Conservation (phyloP, 2,329 filamentous ascomycete genomes). For the Biscogniauxia marginata region DNA sequence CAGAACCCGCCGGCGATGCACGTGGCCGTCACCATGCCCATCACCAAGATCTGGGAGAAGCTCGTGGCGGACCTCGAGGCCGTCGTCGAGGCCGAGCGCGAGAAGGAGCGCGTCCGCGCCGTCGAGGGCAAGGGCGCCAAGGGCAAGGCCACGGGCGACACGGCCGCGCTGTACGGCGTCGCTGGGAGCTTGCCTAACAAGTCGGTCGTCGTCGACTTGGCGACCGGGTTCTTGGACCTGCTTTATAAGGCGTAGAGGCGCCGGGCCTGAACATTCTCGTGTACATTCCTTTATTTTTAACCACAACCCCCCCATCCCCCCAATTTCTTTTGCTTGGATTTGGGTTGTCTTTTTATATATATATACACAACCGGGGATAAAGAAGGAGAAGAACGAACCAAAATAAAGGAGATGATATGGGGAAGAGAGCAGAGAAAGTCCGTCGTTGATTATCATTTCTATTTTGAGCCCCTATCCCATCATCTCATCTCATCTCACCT, state of each 20-base stretch:
- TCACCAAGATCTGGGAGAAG: constrained; percentile 76
- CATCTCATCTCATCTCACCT: too few species aligned
- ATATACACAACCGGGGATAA: too few species aligned
- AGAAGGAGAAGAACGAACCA: too few species aligned
- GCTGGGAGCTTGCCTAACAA: constrained; percentile 95
- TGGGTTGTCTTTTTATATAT: too few species aligned
- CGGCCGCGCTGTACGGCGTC: constrained; percentile 89
- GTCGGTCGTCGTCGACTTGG: constrained; percentile 87
- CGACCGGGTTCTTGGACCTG: constrained; percentile 87
- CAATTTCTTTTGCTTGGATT: too few species aligned
- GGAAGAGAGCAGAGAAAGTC: too few species aligned
- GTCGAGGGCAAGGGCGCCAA: constrained; percentile 66
- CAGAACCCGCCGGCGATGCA: constrained; percentile 92
- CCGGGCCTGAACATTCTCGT: too few species aligned
- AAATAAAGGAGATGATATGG: too few species aligned
- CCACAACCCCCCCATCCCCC: too few species aligned
- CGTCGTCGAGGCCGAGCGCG: constrained; percentile 69
- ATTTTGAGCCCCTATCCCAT: too few species aligned
- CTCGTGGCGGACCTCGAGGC: constrained; percentile 71
- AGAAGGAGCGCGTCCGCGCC: constrained; percentile 72
- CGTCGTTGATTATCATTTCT: neutral
- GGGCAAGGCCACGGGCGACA: constrained; percentile 71
- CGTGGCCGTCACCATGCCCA: constrained; percentile 87
- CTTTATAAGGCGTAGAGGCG: constrained; percentile 74
- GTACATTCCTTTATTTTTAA: too few species aligned